phyloP scores from a whole-genome alignment of 129 eudicot species.

The Saussurea involucrata region DNA sequence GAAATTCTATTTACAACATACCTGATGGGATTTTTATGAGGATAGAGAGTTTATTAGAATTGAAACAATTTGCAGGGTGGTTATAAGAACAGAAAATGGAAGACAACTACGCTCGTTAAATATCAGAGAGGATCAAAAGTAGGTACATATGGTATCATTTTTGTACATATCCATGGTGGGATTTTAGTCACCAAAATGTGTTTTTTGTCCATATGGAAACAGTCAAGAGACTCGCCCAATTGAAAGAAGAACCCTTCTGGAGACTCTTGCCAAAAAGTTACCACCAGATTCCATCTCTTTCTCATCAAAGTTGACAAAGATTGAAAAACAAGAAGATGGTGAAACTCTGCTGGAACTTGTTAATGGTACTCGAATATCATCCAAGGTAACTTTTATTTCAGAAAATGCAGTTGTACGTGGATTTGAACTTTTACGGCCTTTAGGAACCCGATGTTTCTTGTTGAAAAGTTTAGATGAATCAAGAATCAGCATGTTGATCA shows the following conservation, averaged over 20 bases:
- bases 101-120: slow-evolving; percentile 72
- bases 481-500: slow-evolving; percentile 3
- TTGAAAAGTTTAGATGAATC: not conserved
- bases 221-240: slow-evolving; percentile 98
- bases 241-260: slow-evolving; percentile 72
- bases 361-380: slow-evolving; percentile 54
- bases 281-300: slow-evolving; percentile 51
- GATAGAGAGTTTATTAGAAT: no score
- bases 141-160: slow-evolving; percentile 17
- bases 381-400: slow-evolving; percentile 48
- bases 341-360: slow-evolving; percentile 54
- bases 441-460: not conserved
- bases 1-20: no score
- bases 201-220: slow-evolving; percentile 14
- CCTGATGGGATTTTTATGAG: no score
- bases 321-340: slow-evolving; percentile 38
- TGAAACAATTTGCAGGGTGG: slow-evolving; percentile 47
- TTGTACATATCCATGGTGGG: not conserved
- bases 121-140: slow-evolving; percentile 71
- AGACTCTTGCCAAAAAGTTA: slow-evolving; percentile 70
- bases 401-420: not conserved
- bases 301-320: slow-evolving; percentile 65
- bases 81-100: slow-evolving; percentile 69
- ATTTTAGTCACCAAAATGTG: not conserved
- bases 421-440: not conserved